Evolutionary conservation across 2,329 filamentous ascomycete genomes (phyloP).

Genomic region (Trichoderma sp.): DNA sequence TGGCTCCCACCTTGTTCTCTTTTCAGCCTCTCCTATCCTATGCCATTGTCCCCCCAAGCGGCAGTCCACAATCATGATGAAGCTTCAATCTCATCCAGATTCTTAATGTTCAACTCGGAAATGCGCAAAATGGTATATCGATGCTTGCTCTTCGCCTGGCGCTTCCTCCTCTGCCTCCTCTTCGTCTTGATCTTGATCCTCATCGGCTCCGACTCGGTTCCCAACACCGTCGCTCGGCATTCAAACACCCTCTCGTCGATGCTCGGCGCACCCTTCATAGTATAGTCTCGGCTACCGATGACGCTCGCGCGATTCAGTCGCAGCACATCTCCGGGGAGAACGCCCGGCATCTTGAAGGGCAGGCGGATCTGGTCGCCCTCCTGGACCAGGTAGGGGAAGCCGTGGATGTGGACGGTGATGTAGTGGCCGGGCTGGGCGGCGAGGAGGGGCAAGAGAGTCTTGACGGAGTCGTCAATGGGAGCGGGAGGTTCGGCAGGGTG

Average conservation of each 20-base stretch:
- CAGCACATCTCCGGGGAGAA: constrained; percentile 79
- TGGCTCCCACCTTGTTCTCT: neutral
- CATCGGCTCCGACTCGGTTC: constrained; percentile 79
- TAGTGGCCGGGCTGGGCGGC: constrained; percentile 75
- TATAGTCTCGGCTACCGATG: constrained; percentile 87
- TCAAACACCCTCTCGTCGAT: constrained; percentile 82
- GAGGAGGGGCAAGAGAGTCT: constrained; percentile 68
- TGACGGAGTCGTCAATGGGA: constrained; percentile 58
- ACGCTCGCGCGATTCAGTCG: constrained; percentile 82
- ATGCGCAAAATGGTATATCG: constrained; percentile 84
- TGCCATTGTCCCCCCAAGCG: neutral
- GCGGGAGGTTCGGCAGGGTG: constrained; percentile 41
- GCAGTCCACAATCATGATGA: constrained; percentile 30
- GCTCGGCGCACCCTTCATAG: constrained; percentile 78
- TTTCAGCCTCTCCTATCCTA: neutral
- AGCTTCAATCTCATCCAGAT: constrained; percentile 45
- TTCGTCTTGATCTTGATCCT: constrained; percentile 80
- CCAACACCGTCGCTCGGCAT: constrained; percentile 82
- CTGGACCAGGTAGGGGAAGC: constrained; percentile 76
- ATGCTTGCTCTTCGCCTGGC: constrained; percentile 85
- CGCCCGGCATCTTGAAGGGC: constrained; percentile 76
- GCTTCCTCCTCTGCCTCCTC: constrained; percentile 71
- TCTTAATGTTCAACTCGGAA: constrained; percentile 72
- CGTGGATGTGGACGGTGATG: constrained; percentile 78
- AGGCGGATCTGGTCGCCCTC: constrained; percentile 74